Base-by-base conservation (phyloP, 1,284 basidiomycete species). In the Tilletiaria anomala region DNA sequence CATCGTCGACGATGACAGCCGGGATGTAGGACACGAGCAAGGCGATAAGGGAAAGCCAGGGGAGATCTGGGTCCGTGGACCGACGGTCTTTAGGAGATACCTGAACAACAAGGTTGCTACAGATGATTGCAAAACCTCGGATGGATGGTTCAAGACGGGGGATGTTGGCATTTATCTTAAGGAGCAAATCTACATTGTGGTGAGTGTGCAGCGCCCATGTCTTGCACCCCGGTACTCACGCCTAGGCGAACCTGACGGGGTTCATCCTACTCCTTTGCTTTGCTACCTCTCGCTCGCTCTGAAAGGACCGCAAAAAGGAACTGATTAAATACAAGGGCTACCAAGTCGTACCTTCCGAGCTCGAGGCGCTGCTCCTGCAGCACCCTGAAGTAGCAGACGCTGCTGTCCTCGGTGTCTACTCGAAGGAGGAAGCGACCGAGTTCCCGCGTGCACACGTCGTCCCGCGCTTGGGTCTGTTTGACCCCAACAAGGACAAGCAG, bases 41-140 rank as follows among this genome's bases (percentile, higher is more conserved):
- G n/a, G n/a, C n/a, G n/a, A n/a, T n/a, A n/a, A n/a, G n/a, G 75
- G 74, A 11, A 69, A 77, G 45, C 68, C 75, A 0, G 86, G 87
- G 3, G 86, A 91, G 65, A 58, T 91, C 6, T 86, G 83, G 80
- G 50, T 86, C 5, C 72, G 77, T 39, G 83, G 84, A 0, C 79
- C 81, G 0, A 76, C 71, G 2, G 72, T 87, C 40, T 86, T 86
- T 38, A 66, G 56, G 36, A 72, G 72, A 6, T 75, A 75, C 55
- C 68, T 71, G 53, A 78, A 78, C 57, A 83, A 85, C 48, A 20
- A 20, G 8, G 35, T n/a, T 11, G 35, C 35, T 15, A 37, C 35
- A 21, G 35, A 20, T 8, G 35, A 37, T 20, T 12, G 15, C 8
- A 37, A 22, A 14, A 21, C 35, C 10, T 5, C 32, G 2, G 59